Evolutionary conservation across 371 early-diverging fungal genomes (phyloP).

Genomic region (Syncephalastrum monosporum): DNA sequence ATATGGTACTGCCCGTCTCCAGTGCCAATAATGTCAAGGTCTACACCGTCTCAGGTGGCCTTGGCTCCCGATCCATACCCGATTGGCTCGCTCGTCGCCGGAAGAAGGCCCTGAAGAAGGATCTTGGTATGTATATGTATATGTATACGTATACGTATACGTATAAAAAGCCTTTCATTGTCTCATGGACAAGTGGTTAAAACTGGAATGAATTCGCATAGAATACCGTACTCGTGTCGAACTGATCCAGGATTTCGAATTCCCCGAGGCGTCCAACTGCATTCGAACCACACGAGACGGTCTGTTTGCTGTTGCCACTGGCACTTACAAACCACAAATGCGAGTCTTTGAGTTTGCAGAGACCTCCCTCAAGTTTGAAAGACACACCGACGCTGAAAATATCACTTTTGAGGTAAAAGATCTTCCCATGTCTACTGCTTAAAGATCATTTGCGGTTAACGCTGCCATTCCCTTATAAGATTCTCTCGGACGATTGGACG

Average conservation of each 20-base stretch:
- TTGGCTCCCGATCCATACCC: conserved; percentile 82
- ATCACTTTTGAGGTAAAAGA: conserved; percentile 74
- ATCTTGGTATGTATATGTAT: conserved; percentile 63
- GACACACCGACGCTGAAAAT: conserved; percentile 95
- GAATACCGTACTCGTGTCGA: conserved; percentile 91
- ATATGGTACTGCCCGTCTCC: conserved; percentile 75
- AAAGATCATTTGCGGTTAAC: neutral
- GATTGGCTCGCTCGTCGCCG: conserved; percentile 92
- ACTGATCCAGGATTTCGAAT: conserved; percentile 96
- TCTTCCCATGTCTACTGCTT: neutral
- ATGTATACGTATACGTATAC: neutral
- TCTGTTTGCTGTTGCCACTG: conserved; percentile 89
- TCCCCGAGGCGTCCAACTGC: conserved; percentile 93
- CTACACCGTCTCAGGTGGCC: conserved; percentile 88
- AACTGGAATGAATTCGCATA: conserved; percentile 16
- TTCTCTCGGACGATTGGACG: conserved; percentile 97
- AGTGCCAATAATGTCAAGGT: conserved; percentile 89
- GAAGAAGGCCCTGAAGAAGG: conserved; percentile 83
- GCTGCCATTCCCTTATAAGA: conserved; percentile 34
- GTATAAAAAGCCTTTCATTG: neutral
- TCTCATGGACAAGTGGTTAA: neutral
- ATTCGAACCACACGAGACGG: conserved; percentile 88
- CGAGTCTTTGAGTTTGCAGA: conserved; percentile 93
- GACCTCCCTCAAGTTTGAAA: conserved; percentile 96
- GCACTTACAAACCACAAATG: conserved; percentile 98